A percentile compares a stretch with the other conserved stretches of the same genome.
Conservation (phyloP, 179 eudicot species). For the Camellia oleifera region DNA sequence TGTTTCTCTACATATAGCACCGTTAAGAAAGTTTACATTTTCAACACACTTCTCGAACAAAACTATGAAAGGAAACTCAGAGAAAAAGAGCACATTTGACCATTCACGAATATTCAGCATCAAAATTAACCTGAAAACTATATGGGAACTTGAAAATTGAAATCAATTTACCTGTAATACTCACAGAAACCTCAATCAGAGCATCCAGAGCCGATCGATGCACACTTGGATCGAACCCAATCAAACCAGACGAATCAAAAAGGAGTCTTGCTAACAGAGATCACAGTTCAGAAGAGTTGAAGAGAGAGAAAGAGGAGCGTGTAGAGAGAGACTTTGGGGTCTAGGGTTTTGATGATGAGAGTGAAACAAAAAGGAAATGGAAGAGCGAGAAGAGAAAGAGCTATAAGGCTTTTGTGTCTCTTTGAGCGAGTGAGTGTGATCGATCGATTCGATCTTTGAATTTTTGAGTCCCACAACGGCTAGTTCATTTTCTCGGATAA, state of each 20-base stretch:
- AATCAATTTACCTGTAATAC: background rate
- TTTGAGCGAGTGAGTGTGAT: background rate
- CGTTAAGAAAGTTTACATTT: background rate
- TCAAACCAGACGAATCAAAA: background rate
- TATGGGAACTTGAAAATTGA: background rate
- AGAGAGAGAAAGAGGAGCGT: constrained; percentile 8
- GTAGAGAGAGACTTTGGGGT: background rate
- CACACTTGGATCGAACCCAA: constrained; percentile 4
- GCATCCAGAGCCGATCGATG: background rate
- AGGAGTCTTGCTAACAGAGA: background rate
- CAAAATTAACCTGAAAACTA: background rate
- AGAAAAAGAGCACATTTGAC: background rate
- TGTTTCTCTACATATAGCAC: no score
- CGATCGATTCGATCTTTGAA: constrained; percentile 9
- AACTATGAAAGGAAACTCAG: background rate
- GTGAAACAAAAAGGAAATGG: background rate
- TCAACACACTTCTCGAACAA: no score
- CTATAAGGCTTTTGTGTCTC: background rate
- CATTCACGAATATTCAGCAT: background rate
- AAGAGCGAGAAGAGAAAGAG: background rate
- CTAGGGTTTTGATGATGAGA: background rate
- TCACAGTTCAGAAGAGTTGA: background rate
- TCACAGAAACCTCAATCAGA: background rate
- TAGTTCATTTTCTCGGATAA: constrained; percentile 19
- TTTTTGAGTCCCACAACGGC: constrained; percentile 24